phyloP scores from a whole-genome alignment of 106 monocot genomes.

The Dendrobium catenatum region DNA sequence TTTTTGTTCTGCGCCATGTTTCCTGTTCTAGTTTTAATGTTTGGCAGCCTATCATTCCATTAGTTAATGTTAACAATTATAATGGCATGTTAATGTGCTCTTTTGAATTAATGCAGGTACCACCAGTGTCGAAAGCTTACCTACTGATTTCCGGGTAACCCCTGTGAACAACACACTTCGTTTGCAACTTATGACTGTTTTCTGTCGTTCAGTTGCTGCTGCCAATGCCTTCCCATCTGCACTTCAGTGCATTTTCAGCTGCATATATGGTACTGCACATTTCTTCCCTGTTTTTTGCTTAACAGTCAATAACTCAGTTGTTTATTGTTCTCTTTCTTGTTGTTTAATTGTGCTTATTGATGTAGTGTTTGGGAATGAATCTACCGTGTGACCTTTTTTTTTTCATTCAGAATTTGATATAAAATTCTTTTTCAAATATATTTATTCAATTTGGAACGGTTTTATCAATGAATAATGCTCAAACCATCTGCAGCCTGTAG shows the following conservation, averaged over 20 bases:
- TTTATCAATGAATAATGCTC: no score
- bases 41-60: not conserved
- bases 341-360: no score
- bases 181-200: conserved; percentile 77
- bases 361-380: no score
- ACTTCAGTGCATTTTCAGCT: conserved; percentile 95
- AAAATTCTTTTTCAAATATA: no score
- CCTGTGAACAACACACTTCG: conserved; percentile 68
- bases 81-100: not conserved
- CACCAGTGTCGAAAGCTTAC: conserved; percentile 43
- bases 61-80: not conserved
- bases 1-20: not conserved
- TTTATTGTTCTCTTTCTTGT: no score
- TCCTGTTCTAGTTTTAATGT: not conserved
- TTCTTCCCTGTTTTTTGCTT: not conserved
- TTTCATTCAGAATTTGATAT: no score
- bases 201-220: conserved; percentile 75
- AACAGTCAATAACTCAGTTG: no score
- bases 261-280: conserved; percentile 67
- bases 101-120: conserved; percentile 44
- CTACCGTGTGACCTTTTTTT: no score
- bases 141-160: conserved; percentile 51
- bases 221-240: conserved; percentile 90
- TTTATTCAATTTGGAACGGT: no score
- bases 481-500: no score